Conservation (phyloP, 768 basidiomycete species). For the Hericium alpestre region DNA sequence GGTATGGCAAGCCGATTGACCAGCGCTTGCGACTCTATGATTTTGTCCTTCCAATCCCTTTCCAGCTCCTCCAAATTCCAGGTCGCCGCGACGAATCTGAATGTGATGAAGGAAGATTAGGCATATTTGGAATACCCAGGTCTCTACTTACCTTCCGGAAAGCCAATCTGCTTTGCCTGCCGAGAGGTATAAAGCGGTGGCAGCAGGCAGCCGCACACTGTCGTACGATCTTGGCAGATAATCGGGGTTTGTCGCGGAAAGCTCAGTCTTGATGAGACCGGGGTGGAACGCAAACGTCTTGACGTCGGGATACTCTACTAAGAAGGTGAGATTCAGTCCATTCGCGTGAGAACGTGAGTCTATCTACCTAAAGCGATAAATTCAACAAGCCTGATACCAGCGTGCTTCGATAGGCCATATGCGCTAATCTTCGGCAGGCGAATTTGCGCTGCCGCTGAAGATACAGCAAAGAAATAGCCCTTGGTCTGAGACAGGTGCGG, state of each 20-base stretch:
- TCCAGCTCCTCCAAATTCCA: too few species aligned
- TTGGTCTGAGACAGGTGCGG: not conserved
- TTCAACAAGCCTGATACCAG: not conserved
- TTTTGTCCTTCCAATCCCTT: too few species aligned
- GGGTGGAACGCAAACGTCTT: too few species aligned
- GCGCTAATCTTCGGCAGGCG: not conserved
- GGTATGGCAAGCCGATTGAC: too few species aligned
- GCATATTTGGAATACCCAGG: too few species aligned
- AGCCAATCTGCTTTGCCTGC: conserved; percentile 6
- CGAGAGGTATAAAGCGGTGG: conserved; percentile 1
- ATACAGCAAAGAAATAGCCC: conserved; percentile 1
- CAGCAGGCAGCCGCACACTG: not conserved
- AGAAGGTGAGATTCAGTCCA: not conserved
- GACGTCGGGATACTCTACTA: not conserved
- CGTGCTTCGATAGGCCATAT: not conserved
- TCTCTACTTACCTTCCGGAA: too few species aligned
- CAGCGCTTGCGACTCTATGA: too few species aligned
- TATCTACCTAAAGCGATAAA: conserved; percentile 1
- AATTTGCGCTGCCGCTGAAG: not conserved
- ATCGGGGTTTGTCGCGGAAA: too few species aligned
- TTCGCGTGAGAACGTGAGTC: not conserved
- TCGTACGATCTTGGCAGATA: not conserved
- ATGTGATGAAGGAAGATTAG: too few species aligned
- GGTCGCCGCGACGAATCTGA: too few species aligned
- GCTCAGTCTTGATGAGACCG: too few species aligned